Percentiles rank a stretch among this genome's conserved stretches.
These are phyloP conservation scores for Talaromyces borbonicus DNA, from an alignment of 495 filamentous ascomycete species.

Conservation along the genomic window DNA sequence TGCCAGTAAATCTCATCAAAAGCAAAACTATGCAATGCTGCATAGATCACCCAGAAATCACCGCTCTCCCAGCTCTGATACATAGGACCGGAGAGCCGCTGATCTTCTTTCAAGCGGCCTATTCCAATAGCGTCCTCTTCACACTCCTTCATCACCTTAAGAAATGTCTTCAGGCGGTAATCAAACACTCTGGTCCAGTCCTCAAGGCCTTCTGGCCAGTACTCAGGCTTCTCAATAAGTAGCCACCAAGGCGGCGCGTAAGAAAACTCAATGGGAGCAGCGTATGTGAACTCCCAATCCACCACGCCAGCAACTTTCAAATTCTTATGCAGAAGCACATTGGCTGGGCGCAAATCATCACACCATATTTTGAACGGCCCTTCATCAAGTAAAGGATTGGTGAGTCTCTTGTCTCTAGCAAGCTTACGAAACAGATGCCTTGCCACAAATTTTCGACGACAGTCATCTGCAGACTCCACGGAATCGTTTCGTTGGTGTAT, in stretches of 20 bases:
- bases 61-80: slow-evolving; percentile 14
- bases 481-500: slow-evolving; percentile 31
- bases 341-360: slow-evolving; percentile 25
- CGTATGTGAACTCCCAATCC: slow-evolving; percentile 20
- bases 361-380: slow-evolving; percentile 24
- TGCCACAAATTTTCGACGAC: slow-evolving; percentile 30
- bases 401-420: slow-evolving; percentile 15
- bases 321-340: slow-evolving; percentile 20
- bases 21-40: slow-evolving; percentile 10
- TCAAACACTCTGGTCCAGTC: slow-evolving; percentile 7
- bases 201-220: slow-evolving; percentile 4
- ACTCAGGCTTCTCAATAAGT: slow-evolving; percentile 14
- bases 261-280: slow-evolving; percentile 16
- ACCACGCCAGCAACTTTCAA: slow-evolving; percentile 11
- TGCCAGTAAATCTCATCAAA: slow-evolving; percentile 15
- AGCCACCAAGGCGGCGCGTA: slow-evolving; percentile 17
- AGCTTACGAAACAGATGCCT: slow-evolving; percentile 26
- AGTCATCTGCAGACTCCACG: slow-evolving; percentile 24
- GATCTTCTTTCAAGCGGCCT: slow-evolving; percentile 4
- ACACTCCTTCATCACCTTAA: slow-evolving; percentile 6
- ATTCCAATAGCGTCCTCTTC: slow-evolving; percentile 12
- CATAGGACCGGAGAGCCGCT: slow-evolving; percentile 14
- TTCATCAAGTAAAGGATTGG: too few relatives aligned
- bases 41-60: slow-evolving; percentile 13
- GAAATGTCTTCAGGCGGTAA: slow-evolving; percentile 8